A percentile compares a stretch with the other conserved stretches of the same genome.
phyloP scores from a whole-genome alignment of 169 alveolate species.

The Plasmodium gallinaceum region DNA sequence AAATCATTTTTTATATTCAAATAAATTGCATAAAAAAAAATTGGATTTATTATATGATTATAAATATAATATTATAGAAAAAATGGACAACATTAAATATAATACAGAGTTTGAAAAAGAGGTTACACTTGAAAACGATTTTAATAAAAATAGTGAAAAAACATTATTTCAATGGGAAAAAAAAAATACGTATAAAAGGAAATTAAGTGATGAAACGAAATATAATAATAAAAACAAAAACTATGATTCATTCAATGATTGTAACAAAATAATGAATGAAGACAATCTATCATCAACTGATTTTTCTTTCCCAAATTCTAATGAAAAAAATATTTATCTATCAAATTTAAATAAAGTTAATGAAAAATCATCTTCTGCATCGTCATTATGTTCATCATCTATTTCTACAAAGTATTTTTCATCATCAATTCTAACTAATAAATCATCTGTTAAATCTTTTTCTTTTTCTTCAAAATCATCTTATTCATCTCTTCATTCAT shows the following conservation, averaged over 20 bases:
- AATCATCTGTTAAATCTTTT: constrained; percentile 8
- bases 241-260: too few species aligned
- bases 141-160: too few species aligned
- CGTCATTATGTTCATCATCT: constrained; percentile 21
- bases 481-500: constrained; percentile 11
- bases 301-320: too few species aligned
- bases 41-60: background rate
- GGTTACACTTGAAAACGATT: background rate
- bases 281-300: background rate
- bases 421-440: background rate
- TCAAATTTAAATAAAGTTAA: too few species aligned
- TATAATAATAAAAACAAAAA: too few species aligned
- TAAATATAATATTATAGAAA: background rate
- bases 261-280: background rate
- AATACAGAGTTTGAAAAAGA: background rate
- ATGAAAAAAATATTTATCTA: too few species aligned
- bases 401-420: background rate
- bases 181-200: too few species aligned
- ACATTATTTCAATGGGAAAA: too few species aligned
- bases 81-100: background rate
- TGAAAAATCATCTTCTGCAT: background rate
- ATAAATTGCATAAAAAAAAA: background rate
- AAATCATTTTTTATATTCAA: background rate
- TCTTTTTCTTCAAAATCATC: background rate
- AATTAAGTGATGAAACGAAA: too few species aligned